phyloP scores from a whole-genome alignment of 1,284 basidiomycete genomes.

The Marasmius fiardii region DNA sequence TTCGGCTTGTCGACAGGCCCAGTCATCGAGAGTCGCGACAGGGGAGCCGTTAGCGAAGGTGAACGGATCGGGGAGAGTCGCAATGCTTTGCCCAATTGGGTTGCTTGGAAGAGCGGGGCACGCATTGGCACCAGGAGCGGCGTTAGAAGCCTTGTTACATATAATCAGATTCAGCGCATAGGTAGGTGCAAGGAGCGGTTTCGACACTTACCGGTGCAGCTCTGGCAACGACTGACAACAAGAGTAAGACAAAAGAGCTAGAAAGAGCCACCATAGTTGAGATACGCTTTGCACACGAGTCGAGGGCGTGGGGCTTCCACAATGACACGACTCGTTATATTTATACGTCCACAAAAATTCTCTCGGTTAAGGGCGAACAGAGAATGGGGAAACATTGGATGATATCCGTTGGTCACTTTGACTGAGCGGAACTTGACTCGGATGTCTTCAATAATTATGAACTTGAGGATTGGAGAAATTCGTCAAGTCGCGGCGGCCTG shows the following conservation, averaged over 20 bases:
- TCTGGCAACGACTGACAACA: neutral
- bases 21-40: conserved; percentile 40
- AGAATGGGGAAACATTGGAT: too few relatives aligned
- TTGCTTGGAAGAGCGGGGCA: conserved; percentile 5
- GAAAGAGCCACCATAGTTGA: neutral
- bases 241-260: neutral
- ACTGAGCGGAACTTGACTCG: too few relatives aligned
- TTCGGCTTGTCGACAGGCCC: conserved; percentile 45
- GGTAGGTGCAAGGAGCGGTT: neutral
- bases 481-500: too few relatives aligned
- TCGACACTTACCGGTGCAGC: neutral
- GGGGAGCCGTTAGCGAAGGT: conserved; percentile 16
- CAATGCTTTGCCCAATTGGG: neutral
- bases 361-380: too few relatives aligned
- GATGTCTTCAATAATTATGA: too few relatives aligned
- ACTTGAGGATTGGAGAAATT: too few relatives aligned
- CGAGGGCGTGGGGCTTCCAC: too few relatives aligned
- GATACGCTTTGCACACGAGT: neutral
- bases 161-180: neutral
- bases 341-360: too few relatives aligned
- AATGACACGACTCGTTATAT: too few relatives aligned
- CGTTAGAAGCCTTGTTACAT: neutral
- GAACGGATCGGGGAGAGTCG: conserved; percentile 12
- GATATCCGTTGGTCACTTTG: too few relatives aligned
- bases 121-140: neutral